These are phyloP conservation scores for Erysimum cheiri DNA, from an alignment of 441 rosid species.

Conservation along the genomic window DNA sequence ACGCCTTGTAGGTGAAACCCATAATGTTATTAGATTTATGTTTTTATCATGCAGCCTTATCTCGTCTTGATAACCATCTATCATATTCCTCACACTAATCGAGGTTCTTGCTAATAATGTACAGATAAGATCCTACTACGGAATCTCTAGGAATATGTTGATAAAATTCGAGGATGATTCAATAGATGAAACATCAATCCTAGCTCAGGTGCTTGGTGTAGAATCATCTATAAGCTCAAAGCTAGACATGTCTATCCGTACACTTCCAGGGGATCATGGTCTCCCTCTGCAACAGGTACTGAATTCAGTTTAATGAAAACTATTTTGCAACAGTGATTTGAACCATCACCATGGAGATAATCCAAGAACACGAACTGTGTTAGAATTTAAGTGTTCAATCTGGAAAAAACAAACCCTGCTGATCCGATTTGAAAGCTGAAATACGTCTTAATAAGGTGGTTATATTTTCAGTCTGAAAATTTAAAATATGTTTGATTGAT, in stretches of 20 bases:
- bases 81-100: conserved; percentile 6
- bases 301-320: background rate
- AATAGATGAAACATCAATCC: conserved; percentile 83
- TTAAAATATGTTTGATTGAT: too few species aligned
- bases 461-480: too few species aligned
- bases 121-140: conserved; percentile 92
- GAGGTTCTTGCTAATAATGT: conserved; percentile 33
- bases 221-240: conserved; percentile 89
- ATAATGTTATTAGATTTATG: background rate
- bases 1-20: conserved; percentile 71
- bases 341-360: background rate
- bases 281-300: conserved; percentile 94
- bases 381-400: conserved; percentile 1
- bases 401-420: background rate
- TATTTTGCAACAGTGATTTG: background rate
- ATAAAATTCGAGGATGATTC: conserved; percentile 85
- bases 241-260: conserved; percentile 95
- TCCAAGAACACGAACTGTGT: background rate
- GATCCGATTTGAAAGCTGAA: background rate
- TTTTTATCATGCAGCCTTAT: conserved; percentile 11
- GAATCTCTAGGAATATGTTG: conserved; percentile 89
- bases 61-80: conserved; percentile 19
- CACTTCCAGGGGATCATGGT: conserved; percentile 90
- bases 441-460: background rate
- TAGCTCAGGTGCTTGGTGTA: conserved; percentile 89